Base-by-base conservation (phyloP, 306 rosid genomes). In the Gastrolobium villosum region DNA sequence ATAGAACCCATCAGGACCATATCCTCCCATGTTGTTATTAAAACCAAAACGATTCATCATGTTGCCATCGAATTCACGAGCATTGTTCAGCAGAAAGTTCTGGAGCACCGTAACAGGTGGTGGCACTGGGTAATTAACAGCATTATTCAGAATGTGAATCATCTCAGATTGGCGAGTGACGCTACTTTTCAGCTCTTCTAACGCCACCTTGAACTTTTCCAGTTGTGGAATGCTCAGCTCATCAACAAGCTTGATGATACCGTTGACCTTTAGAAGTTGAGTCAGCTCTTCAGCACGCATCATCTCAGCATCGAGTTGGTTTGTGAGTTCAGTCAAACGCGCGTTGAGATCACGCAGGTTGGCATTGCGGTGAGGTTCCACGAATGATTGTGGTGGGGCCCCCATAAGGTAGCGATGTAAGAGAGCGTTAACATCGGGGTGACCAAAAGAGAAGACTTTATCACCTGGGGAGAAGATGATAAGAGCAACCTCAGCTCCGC, bases 361-460 rank as follows among this genome's bases (percentile, higher is more conserved):
- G 49, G 60, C 72, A 10, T 5, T 49, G 20, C 72, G 71, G 4
- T 49, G 72, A 26, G 72, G 77, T 46, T 57, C 70, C 1, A 60
- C 7, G 44, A 78, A 20, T 1, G 39, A 54, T 9, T 1, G 26
- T 32, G 61, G 82, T 6, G 54, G 70, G 9, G 5, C 63, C 44
- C 63, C 35, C 2, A 14, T 36, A 9, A 67, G 31, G 36, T 41
- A 78, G 44, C 70, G 53, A 8, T 59, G 32, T 7, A 69, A 9
- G 3, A 78, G 26, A 1, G 11, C 2, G 4, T 78, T 52, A 0
- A 78, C 63, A 3, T 6, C 45, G 4, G 77, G 76, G 20, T 78
- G 76, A 5, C 82, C 77, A 10, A 78, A 78, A 2, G 82, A 68
- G 34, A 45, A 78, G 0, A 48, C 70, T 44, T 78, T 78, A 0